Evolutionary conservation across 1,139 yeast species (phyloP).

Genomic region (Insectozyma bohioensis): DNA sequence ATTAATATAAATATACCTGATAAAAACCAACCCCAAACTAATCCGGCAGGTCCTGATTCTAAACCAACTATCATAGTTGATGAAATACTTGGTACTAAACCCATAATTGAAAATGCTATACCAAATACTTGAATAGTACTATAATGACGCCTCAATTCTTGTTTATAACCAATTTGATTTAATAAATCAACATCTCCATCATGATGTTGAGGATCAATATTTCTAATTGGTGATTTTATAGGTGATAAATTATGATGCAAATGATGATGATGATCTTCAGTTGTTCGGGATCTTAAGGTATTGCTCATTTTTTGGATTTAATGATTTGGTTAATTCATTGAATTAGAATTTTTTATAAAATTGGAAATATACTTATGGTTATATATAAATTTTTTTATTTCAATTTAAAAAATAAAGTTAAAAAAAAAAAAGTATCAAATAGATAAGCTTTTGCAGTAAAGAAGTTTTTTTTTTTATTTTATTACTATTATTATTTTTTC

Average conservation of each 20-base stretch:
- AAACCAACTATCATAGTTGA: slow-evolving; percentile 34
- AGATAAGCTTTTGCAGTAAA: too few relatives aligned
- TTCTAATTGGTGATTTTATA: slow-evolving; percentile 23
- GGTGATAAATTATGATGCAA: slow-evolving; percentile 21
- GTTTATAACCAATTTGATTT: slow-evolving; percentile 55
- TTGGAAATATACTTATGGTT: not conserved
- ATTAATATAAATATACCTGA: slow-evolving; percentile 57
- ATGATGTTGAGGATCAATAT: slow-evolving; percentile 26
- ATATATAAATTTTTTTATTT: too few relatives aligned
- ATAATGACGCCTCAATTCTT: slow-evolving; percentile 47
- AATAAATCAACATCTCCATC: slow-evolving; percentile 45
- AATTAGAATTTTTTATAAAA: too few relatives aligned
- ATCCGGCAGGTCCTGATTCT: slow-evolving; percentile 44
- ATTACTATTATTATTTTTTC: too few relatives aligned
- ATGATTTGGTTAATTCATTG: not conserved
- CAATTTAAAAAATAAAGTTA: not conserved
- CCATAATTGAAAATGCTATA: slow-evolving; percentile 54
- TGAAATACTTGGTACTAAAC: slow-evolving; percentile 47
- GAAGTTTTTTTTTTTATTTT: too few relatives aligned
- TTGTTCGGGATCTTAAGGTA: slow-evolving; percentile 17
- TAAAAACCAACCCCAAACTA: slow-evolving; percentile 73
- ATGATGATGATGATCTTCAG: slow-evolving; percentile 26
- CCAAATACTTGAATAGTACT: slow-evolving; percentile 53
- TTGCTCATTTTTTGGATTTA: not conserved
- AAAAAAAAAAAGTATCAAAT: slow-evolving; percentile 11